Evolutionary conservation across 345 rosid genomes (phyloP).

Genomic region (Citrus unshiu): DNA sequence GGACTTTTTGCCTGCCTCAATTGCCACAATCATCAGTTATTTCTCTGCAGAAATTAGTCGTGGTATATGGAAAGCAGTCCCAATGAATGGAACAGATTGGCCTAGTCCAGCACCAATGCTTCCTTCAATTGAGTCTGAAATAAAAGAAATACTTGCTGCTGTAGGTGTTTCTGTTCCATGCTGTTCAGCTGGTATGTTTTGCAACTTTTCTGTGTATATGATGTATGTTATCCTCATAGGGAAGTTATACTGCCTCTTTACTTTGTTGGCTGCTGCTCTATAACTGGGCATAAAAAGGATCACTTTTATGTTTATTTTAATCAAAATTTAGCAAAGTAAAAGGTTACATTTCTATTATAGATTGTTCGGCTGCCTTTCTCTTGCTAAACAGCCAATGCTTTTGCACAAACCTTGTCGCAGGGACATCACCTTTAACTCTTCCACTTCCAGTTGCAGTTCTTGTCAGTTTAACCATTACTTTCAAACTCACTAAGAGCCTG

Average conservation of each 20-base stretch:
- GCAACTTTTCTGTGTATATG: neutral
- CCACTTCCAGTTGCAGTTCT: slow-evolving; percentile 69
- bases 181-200: slow-evolving; percentile 34
- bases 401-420: slow-evolving; percentile 23
- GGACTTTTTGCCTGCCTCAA: slow-evolving; percentile 62
- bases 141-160: slow-evolving; percentile 47
- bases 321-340: neutral
- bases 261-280: neutral
- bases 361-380: neutral
- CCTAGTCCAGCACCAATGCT: slow-evolving; percentile 60
- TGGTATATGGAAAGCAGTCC: slow-evolving; percentile 63
- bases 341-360: neutral
- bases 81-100: slow-evolving; percentile 76
- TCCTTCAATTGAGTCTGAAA: slow-evolving; percentile 45
- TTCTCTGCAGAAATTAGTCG: slow-evolving; percentile 63
- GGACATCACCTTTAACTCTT: slow-evolving; percentile 33
- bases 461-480: slow-evolving; percentile 70
- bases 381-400: neutral
- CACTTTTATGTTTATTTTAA: neutral
- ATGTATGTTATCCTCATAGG: neutral
- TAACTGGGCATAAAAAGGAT: neutral
- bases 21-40: slow-evolving; percentile 52
- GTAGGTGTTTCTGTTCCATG: slow-evolving; percentile 50
- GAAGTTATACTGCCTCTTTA: neutral
- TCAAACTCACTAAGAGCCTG: slow-evolving; percentile 44